Percentiles rank a stretch among this genome's conserved stretches.
These are phyloP conservation scores for Ormosia semicastrata DNA, from an alignment of 306 rosid species.

Conservation along the genomic window DNA sequence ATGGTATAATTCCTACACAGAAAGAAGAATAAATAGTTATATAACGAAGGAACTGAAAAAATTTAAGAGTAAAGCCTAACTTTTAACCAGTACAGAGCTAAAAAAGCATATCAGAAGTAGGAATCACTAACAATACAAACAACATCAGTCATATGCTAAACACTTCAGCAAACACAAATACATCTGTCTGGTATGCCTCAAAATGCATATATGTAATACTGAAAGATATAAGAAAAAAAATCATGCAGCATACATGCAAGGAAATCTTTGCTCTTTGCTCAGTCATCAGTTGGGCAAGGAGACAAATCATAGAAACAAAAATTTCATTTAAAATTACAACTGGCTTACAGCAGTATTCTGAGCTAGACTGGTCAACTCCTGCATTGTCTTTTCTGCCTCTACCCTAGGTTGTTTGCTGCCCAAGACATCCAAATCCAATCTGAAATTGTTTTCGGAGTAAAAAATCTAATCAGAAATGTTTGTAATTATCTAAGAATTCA, in stretches of 20 bases:
- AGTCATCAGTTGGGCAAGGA: not conserved
- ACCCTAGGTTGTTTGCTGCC: conserved; percentile 42
- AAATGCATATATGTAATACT: not conserved
- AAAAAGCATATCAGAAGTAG: not conserved
- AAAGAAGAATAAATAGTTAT: conserved; percentile 7
- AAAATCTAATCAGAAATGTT: conserved; percentile 46
- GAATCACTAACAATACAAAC: not conserved
- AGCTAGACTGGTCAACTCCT: conserved; percentile 60
- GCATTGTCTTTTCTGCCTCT: conserved; percentile 66
- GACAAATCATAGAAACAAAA: conserved; percentile 4
- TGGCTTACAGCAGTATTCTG: conserved; percentile 77
- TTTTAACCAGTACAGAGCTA: not conserved
- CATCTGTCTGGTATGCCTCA: not conserved
- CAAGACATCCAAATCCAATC: conserved; percentile 55
- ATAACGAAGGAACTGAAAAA: not conserved
- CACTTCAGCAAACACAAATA: not conserved
- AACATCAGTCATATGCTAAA: conserved; percentile 7
- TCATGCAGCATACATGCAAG: not conserved
- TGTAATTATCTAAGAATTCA: conserved; percentile 19
- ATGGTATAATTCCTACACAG: conserved; percentile 76
- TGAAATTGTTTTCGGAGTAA: conserved; percentile 38
- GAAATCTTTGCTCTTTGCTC: conserved; percentile 13
- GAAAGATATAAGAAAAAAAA: not conserved
- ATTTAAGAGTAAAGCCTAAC: not conserved
- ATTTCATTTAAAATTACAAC: conserved; percentile 12